Evolutionary conservation across 768 basidiomycete species (phyloP).

Genomic region (Brasilioporus rufonigricans): DNA sequence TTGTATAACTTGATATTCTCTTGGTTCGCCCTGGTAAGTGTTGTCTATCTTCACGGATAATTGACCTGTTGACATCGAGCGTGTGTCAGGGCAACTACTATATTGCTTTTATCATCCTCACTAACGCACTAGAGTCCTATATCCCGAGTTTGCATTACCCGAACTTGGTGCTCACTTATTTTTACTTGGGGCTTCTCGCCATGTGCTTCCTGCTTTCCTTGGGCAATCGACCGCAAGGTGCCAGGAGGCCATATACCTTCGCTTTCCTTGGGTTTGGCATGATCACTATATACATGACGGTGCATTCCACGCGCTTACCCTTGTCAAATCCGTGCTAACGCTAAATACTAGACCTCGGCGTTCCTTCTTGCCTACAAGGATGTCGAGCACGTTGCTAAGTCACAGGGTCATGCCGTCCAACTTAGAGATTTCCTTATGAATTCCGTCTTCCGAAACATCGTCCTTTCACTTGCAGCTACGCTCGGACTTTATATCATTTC

Average conservation of each 20-base stretch:
- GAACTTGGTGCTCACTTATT: slow-evolving; percentile 84
- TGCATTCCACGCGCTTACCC: slow-evolving; percentile 32
- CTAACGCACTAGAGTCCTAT: no score
- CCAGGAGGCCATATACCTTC: slow-evolving; percentile 81
- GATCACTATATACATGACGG: no score
- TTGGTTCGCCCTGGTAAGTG: slow-evolving; percentile 72
- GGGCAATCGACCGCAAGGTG: slow-evolving; percentile 89
- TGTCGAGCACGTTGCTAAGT: slow-evolving; percentile 54
- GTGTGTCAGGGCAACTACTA: no score
- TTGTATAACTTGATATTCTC: no score
- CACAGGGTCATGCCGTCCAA: slow-evolving; percentile 44
- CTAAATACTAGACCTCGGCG: no score
- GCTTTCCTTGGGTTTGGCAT: slow-evolving; percentile 86
- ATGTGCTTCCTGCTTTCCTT: no score
- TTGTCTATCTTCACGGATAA: slow-evolving; percentile 45
- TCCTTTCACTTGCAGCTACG: no score
- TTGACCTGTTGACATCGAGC: no score
- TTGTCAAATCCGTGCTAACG: slow-evolving; percentile 5
- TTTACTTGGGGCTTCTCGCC: slow-evolving; percentile 80
- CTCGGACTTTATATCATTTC: slow-evolving; percentile 72
- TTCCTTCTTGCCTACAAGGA: no score
- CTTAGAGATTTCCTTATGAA: slow-evolving; percentile 65
- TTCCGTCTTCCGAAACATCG: no score
- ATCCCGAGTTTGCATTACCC: no score
- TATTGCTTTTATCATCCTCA: no score